Conservation (phyloP, 768 basidiomycete genomes). For the Suillus cothurnatus region DNA sequence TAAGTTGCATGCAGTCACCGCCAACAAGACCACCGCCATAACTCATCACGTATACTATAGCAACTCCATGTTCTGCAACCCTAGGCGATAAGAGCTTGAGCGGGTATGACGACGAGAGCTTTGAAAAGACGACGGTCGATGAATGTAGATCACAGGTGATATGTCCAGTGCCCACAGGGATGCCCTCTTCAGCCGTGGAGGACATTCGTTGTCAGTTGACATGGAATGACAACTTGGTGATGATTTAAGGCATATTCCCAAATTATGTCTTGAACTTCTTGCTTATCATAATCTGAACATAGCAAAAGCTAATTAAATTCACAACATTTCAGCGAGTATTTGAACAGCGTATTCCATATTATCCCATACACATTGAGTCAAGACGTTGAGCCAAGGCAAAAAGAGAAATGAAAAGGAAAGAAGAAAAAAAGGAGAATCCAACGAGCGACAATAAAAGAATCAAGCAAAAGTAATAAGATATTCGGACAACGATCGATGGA, state of each 20-base stretch:
- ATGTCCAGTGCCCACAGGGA: constrained; percentile 52
- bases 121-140: constrained; percentile 62
- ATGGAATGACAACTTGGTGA: constrained; percentile 5
- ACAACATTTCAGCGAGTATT: constrained; percentile 4
- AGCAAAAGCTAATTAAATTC: not conserved
- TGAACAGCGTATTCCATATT: constrained; percentile 36
- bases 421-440: constrained; percentile 16
- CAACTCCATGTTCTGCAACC: constrained; percentile 50
- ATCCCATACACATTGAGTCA: constrained; percentile 40
- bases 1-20: constrained; percentile 72
- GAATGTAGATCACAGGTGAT: constrained; percentile 58
- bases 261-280: not conserved
- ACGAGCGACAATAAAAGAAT: constrained; percentile 24
- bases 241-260: not conserved
- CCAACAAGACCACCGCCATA: constrained; percentile 94
- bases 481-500: constrained; percentile 30
- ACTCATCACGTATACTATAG: constrained; percentile 75
- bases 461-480: constrained; percentile 30
- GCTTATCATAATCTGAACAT: not conserved
- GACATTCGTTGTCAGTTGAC: constrained; percentile 1
- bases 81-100: constrained; percentile 85
- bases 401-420: constrained; percentile 16
- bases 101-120: constrained; percentile 81
- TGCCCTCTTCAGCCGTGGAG: constrained; percentile 10
- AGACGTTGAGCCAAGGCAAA: constrained; percentile 25